A percentile compares a stretch with the other conserved stretches of the same genome.
phyloP scores from a whole-genome alignment of 2,329 filamentous ascomycete species.

The Cryphonectria nitschkei region DNA sequence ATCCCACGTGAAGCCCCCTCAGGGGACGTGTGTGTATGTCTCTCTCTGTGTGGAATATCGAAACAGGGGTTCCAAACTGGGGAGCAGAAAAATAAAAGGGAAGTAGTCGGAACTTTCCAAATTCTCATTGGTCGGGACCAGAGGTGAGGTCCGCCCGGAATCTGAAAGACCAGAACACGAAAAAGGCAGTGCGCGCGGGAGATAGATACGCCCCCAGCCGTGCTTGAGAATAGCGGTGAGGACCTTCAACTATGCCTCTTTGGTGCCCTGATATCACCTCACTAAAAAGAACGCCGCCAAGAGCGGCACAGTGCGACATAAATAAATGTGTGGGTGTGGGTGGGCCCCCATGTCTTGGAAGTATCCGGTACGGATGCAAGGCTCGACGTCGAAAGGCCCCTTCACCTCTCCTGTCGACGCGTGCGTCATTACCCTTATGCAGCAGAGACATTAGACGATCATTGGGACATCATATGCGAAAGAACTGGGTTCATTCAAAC shows the following conservation, averaged over 20 bases:
- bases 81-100: neutral
- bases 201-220: slow-evolving; percentile 27
- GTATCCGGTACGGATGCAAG: slow-evolving; percentile 20
- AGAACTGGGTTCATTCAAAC: neutral
- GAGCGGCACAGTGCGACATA: slow-evolving; percentile 28
- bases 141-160: slow-evolving; percentile 6
- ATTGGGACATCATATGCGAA: neutral
- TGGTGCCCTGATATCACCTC: slow-evolving; percentile 29
- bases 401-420: neutral
- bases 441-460: neutral
- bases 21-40: no score
- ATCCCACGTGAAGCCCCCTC: slow-evolving; percentile 26
- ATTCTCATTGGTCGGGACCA: slow-evolving; percentile 24
- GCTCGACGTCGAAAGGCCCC: slow-evolving; percentile 19
- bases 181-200: slow-evolving; percentile 13
- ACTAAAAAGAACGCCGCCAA: slow-evolving; percentile 26
- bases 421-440: neutral
- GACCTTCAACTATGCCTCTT: slow-evolving; percentile 21
- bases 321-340: slow-evolving; percentile 21
- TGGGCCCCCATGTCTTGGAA: slow-evolving; percentile 7
- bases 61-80: slow-evolving; percentile 11
- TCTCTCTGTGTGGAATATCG: neutral
- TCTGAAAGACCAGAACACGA: neutral
- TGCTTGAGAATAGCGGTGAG: slow-evolving; percentile 30
- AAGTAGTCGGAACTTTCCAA: slow-evolving; percentile 17